Percentiles rank a stretch among this genome's conserved stretches.
Evolutionary conservation across 192 early-diverging fungal genomes (phyloP).

Genomic region (Gonapodya prolifera): DNA sequence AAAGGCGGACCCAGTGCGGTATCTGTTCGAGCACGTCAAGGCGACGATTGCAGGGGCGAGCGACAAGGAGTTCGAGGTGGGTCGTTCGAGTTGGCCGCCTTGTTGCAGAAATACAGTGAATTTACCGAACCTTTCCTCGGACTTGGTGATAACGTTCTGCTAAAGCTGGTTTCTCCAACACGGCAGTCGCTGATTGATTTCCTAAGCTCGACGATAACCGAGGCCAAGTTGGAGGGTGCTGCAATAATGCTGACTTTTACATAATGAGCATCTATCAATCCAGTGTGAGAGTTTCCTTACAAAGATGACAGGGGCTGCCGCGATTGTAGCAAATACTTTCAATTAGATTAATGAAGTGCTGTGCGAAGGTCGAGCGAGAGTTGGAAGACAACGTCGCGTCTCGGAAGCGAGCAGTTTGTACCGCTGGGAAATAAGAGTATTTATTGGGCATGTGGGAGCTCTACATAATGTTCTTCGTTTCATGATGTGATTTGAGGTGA

Average conservation of each 20-base stretch:
- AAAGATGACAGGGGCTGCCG: no score
- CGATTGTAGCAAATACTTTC: no score
- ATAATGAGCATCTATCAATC: no score
- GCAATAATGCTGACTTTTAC: slow-evolving; percentile 32
- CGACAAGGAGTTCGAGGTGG: slow-evolving; percentile 57
- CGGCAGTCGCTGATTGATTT: slow-evolving; percentile 50
- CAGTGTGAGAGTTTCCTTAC: no score
- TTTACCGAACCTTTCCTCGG: slow-evolving; percentile 4
- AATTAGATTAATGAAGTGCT: no score
- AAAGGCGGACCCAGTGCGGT: slow-evolving; percentile 55
- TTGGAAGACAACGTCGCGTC: no score
- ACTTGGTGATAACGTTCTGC: slow-evolving; percentile 20
- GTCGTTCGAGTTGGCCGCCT: background rate
- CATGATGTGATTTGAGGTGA: no score
- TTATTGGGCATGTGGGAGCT: no score
- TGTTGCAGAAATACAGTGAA: background rate
- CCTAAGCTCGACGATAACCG: slow-evolving; percentile 54
- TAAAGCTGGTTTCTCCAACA: slow-evolving; percentile 56
- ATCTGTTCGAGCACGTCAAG: slow-evolving; percentile 79
- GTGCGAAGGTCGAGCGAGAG: no score
- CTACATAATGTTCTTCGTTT: no score
- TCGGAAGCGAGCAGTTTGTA: no score
- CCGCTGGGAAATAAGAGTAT: no score
- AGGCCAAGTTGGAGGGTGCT: slow-evolving; percentile 37
- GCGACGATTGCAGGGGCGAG: slow-evolving; percentile 46